These are phyloP conservation scores for Ceriops tagal DNA, from an alignment of 345 rosid genomes.

Conservation along the genomic window DNA sequence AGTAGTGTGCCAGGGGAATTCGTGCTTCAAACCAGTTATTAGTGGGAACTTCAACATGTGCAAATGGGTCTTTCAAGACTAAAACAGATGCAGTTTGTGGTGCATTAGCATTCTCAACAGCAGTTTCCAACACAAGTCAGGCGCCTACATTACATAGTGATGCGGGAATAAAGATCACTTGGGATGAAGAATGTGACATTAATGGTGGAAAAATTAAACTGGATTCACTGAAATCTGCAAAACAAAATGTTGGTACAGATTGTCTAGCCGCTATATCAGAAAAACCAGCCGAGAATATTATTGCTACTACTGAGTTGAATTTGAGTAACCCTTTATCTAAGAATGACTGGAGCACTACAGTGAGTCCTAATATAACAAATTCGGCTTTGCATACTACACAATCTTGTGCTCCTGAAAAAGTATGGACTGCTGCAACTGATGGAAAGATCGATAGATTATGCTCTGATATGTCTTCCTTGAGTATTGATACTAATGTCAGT, in stretches of 20 bases:
- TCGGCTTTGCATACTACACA: background rate
- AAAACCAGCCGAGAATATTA: slow-evolving; percentile 17
- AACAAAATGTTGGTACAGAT: slow-evolving; percentile 11
- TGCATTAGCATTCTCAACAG: slow-evolving; percentile 39
- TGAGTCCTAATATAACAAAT: slow-evolving; percentile 7
- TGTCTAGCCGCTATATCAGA: slow-evolving; percentile 2
- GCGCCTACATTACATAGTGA: slow-evolving; percentile 17
- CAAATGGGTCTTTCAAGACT: slow-evolving; percentile 53
- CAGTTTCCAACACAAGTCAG: slow-evolving; percentile 41
- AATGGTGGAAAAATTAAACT: slow-evolving; percentile 16
- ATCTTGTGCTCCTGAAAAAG: slow-evolving; percentile 14
- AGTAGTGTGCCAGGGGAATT: slow-evolving; percentile 46
- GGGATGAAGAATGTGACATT: slow-evolving; percentile 24
- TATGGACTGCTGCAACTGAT: slow-evolving; percentile 12
- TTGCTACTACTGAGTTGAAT: slow-evolving; percentile 2
- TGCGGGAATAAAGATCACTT: slow-evolving; percentile 16
- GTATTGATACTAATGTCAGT: slow-evolving; percentile 29
- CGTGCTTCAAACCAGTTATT: slow-evolving; percentile 47
- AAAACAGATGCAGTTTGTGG: slow-evolving; percentile 37
- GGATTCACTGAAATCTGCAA: slow-evolving; percentile 18
- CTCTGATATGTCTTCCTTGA: slow-evolving; percentile 35
- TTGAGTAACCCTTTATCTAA: slow-evolving; percentile 10
- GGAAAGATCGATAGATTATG: slow-evolving; percentile 13
- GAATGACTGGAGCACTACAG: slow-evolving; percentile 13
- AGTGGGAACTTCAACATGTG: slow-evolving; percentile 32